Percentiles rank a stretch among this genome's conserved stretches.
Conservation (phyloP, 139 green algal species). For the Chlorella sp. region DNA sequence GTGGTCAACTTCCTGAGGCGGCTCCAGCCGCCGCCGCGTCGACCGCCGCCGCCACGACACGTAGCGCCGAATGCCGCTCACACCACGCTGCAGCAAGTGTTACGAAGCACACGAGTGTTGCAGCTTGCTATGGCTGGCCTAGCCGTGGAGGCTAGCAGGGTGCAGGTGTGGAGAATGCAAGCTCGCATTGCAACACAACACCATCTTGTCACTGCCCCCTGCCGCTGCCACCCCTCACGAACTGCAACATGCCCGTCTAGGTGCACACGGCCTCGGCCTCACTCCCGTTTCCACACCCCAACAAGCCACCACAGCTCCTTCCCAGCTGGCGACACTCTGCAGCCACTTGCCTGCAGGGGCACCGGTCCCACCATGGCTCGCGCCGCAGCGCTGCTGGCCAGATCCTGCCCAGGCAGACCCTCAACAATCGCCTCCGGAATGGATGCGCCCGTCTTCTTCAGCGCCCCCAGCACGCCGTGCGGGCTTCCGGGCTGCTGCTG, state of each 20-base stretch:
- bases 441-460: background rate
- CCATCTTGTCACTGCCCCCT: too few relatives aligned
- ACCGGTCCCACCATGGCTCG: background rate
- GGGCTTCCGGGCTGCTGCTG: too few relatives aligned
- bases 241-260: too few relatives aligned
- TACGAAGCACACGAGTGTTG: background rate
- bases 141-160: too few relatives aligned
- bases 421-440: background rate
- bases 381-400: background rate
- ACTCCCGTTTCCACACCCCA: too few relatives aligned
- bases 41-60: slow-evolving; percentile 1
- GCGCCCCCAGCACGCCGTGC: background rate
- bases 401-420: background rate
- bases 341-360: background rate
- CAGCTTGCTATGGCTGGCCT: too few relatives aligned
- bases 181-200: too few relatives aligned
- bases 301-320: too few relatives aligned
- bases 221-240: too few relatives aligned
- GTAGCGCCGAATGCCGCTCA: slow-evolving; percentile 2
- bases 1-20: background rate
- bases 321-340: background rate
- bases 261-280: too few relatives aligned
- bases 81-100: background rate
- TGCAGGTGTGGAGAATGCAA: too few relatives aligned
- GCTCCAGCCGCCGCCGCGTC: background rate